Evolutionary conservation across 1,139 yeast genomes (phyloP).

Genomic region (Geotrichum macrosporum): DNA sequence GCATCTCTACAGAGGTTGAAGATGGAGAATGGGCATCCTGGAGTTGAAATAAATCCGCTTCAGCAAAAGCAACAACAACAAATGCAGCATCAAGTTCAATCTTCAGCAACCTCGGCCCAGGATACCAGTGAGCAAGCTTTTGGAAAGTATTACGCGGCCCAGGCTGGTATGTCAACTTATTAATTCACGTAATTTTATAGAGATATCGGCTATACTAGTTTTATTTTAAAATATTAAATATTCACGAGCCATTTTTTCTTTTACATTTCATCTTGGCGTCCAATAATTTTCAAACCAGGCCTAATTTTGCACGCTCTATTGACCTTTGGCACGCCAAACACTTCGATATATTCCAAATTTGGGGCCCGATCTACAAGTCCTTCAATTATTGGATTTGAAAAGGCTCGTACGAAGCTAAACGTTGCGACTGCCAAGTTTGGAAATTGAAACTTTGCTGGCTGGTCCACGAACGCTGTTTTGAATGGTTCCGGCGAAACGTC

Average conservation of each 20-base stretch:
- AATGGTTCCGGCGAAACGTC: slow-evolving; percentile 51
- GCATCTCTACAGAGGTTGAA: slow-evolving; percentile 25
- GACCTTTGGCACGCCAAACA: slow-evolving; percentile 72
- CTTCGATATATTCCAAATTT: slow-evolving; percentile 61
- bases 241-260: too few relatives aligned
- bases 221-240: slow-evolving; percentile 2
- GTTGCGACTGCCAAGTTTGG: slow-evolving; percentile 64
- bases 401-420: slow-evolving; percentile 68
- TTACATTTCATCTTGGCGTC: slow-evolving; percentile 60
- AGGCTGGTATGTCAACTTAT: slow-evolving; percentile 7
- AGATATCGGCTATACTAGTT: too few relatives aligned
- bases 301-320: slow-evolving; percentile 43
- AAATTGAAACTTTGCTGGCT: slow-evolving; percentile 33
- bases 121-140: slow-evolving; percentile 3
- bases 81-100: slow-evolving; percentile 9
- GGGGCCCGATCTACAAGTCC: slow-evolving; percentile 55
- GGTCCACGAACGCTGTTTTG: slow-evolving; percentile 42
- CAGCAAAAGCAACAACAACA: slow-evolving; percentile 18
- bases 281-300: slow-evolving; percentile 59
- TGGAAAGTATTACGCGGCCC: slow-evolving; percentile 5
- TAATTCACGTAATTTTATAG: too few relatives aligned
- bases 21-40: slow-evolving; percentile 37
- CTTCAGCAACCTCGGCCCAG: too few relatives aligned
- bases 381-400: slow-evolving; percentile 60
- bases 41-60: slow-evolving; percentile 32